These are phyloP conservation scores for Hordeum vulgare DNA, from an alignment of 176 grass and related monocot genomes.

Conservation along the genomic window DNA sequence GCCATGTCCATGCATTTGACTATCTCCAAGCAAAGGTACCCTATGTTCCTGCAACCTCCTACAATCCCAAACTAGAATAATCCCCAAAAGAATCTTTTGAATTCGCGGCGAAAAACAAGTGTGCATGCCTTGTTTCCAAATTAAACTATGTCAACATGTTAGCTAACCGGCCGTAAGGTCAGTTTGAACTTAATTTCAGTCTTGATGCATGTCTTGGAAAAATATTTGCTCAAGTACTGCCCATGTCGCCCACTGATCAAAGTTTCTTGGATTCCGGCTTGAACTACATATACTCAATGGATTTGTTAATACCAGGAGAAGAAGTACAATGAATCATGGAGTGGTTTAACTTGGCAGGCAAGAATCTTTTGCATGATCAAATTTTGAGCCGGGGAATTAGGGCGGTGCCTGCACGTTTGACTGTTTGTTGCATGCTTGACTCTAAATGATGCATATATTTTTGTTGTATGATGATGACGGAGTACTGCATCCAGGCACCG, in stretches of 20 bases:
- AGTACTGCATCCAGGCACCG: slow-evolving; percentile 15
- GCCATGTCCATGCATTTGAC: slow-evolving; percentile 30
- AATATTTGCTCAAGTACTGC: slow-evolving; percentile 11
- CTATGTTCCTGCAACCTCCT: slow-evolving; percentile 52
- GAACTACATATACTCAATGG: not conserved
- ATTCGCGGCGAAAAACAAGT: slow-evolving; percentile 25
- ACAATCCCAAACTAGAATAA: slow-evolving; percentile 24
- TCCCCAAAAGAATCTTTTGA: slow-evolving; percentile 28
- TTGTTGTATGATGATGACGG: not conserved
- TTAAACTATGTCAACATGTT: not conserved
- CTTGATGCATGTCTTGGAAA: not conserved
- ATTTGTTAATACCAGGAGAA: not conserved
- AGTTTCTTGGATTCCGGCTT: slow-evolving; percentile 41
- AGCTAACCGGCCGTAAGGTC: not conserved
- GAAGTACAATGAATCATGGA: slow-evolving; percentile 20
- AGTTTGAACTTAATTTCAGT: not conserved
- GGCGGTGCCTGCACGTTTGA: slow-evolving; percentile 43
- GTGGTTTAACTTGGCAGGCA: not conserved
- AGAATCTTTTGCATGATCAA: slow-evolving; percentile 38
- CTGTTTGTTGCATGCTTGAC: slow-evolving; percentile 32
- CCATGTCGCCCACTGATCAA: slow-evolving; percentile 18
- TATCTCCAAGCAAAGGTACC: slow-evolving; percentile 30
- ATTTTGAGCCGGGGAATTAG: slow-evolving; percentile 37
- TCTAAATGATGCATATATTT: not conserved
- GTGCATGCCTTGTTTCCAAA: not conserved